Evolutionary conservation across 768 basidiomycete genomes (phyloP).

Genomic region (Leccinum uliginosum): DNA sequence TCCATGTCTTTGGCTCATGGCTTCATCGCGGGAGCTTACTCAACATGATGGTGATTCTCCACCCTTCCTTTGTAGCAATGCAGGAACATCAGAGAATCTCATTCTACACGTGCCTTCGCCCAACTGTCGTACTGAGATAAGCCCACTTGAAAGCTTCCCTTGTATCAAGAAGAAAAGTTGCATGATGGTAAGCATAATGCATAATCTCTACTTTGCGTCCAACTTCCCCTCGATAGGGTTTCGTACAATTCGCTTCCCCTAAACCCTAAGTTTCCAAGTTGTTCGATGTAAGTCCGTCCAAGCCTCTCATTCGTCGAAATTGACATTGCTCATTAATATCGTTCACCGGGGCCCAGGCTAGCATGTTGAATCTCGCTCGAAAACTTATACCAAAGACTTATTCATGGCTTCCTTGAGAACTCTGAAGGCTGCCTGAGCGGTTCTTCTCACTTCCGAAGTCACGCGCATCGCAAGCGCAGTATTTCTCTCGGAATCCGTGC

Average conservation of each 20-base stretch:
- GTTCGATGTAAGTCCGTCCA: neutral
- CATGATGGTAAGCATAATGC: neutral
- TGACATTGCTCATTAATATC: neutral
- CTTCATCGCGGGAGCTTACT: slow-evolving; percentile 14
- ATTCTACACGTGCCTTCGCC: slow-evolving; percentile 16
- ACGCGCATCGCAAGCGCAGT: neutral
- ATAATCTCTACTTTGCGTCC: neutral
- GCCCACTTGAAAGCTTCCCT: neutral
- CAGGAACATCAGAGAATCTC: slow-evolving; percentile 17
- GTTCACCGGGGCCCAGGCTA: neutral
- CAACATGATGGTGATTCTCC: slow-evolving; percentile 23
- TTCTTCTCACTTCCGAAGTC: neutral
- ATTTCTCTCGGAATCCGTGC: neutral
- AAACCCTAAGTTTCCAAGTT: neutral
- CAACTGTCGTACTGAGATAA: slow-evolving; percentile 4
- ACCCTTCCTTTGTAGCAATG: slow-evolving; percentile 22
- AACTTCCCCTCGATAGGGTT: neutral
- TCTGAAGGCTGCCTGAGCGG: neutral
- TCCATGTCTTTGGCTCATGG: slow-evolving; percentile 19
- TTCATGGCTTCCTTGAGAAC: slow-evolving; percentile 2
- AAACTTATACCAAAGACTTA: neutral
- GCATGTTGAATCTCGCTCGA: neutral
- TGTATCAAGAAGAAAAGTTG: slow-evolving; percentile 2
- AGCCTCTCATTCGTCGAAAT: neutral
- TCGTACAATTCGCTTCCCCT: neutral